These are phyloP conservation scores for Coleophoma crateriformis DNA, from an alignment of 2,329 filamentous ascomycete genomes.

Conservation along the genomic window DNA sequence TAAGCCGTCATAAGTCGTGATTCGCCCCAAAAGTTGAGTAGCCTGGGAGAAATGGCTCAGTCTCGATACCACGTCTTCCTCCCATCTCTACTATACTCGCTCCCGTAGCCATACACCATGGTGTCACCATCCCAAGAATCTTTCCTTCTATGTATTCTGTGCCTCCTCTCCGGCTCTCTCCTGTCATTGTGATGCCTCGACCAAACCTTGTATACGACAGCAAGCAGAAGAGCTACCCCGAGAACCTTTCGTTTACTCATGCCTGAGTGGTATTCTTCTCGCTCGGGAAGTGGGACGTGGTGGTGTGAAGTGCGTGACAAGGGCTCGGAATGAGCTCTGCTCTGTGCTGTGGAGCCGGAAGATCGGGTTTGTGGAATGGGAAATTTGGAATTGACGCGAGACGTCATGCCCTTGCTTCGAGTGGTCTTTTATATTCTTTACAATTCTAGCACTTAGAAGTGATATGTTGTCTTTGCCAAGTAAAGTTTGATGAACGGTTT, in stretches of 20 bases:
- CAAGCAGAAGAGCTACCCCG: not conserved
- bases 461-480: too few species aligned
- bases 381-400: not conserved
- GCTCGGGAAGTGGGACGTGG: not conserved
- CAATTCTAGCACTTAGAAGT: too few species aligned
- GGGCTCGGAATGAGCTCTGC: too few species aligned
- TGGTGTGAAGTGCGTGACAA: not conserved
- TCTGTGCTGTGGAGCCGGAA: not conserved
- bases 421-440: too few species aligned
- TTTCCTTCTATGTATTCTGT: not conserved
- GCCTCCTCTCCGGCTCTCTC: not conserved
- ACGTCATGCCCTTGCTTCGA: too few species aligned
- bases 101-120: not conserved
- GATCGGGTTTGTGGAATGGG: not conserved
- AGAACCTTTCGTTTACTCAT: not conserved
- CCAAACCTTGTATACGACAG: not conserved
- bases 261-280: too few species aligned
- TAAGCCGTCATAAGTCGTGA: too few species aligned
- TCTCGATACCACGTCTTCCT: too few species aligned
- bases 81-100: not conserved
- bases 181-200: not conserved
- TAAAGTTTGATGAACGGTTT: too few species aligned
- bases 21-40: too few species aligned
- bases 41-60: too few species aligned
- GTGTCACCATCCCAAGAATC: not conserved